Conservation (phyloP, 345 rosid species). For the Sonneratia alba region DNA sequence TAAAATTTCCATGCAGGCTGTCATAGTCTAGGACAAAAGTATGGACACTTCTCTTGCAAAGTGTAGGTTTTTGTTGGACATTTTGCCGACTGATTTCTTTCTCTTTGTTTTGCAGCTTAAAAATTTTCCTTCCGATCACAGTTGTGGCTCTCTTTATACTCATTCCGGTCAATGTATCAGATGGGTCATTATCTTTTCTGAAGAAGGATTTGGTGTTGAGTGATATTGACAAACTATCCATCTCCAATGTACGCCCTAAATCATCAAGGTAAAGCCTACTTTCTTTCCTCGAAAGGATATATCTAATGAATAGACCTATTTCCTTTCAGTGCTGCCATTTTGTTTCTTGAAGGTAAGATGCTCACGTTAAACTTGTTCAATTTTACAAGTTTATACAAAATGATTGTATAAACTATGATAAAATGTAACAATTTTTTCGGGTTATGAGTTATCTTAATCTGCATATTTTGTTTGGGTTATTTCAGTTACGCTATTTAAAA, state of each 20-base stretch:
- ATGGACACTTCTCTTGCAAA: not conserved
- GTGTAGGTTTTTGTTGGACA: not conserved
- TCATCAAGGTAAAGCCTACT: slow-evolving; percentile 45
- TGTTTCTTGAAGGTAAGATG: not conserved
- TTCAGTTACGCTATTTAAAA: not conserved
- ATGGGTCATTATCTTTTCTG: slow-evolving; percentile 71
- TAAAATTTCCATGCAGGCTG: too few species aligned
- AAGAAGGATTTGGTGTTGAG: slow-evolving; percentile 78
- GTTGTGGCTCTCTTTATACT: slow-evolving; percentile 70
- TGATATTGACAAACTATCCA: slow-evolving; percentile 87
- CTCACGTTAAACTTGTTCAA: not conserved
- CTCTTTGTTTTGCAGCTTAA: slow-evolving; percentile 46
- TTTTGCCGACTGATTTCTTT: not conserved
- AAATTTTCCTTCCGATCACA: slow-evolving; percentile 74
- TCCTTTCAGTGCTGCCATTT: not conserved
- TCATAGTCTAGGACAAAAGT: not conserved
- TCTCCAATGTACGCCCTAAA: slow-evolving; percentile 82
- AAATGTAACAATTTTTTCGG: not conserved
- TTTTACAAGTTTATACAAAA: not conserved
- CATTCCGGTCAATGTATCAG: slow-evolving; percentile 87
- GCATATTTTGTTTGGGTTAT: not conserved
- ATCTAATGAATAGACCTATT: not conserved
- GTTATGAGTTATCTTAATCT: not conserved
- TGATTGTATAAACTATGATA: not conserved
- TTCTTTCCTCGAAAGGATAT: not conserved